Percentiles rank a stretch among this genome's conserved stretches.
These are phyloP conservation scores for Monosporascus sp. DNA, from an alignment of 2,329 filamentous ascomycete species.

Conservation along the genomic window DNA sequence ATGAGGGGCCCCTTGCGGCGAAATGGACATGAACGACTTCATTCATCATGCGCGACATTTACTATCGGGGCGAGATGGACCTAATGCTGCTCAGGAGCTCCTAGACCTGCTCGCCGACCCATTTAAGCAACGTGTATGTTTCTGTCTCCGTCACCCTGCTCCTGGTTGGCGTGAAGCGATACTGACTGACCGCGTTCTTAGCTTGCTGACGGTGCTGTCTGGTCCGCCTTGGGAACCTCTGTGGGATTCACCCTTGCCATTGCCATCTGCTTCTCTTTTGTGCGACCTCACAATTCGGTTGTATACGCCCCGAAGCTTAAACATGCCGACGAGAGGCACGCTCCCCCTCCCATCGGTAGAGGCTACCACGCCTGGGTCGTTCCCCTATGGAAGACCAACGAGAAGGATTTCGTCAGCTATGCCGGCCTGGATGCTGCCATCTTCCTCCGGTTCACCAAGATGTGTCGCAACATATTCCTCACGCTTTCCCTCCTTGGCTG, in stretches of 20 bases:
- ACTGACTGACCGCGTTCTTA: conserved; percentile 16
- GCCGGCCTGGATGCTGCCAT: conserved; percentile 88
- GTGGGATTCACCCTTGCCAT: conserved; percentile 69
- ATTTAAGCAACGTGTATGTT: conserved; percentile 41
- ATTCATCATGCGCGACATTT: conserved; percentile 10
- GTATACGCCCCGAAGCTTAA: conserved; percentile 94
- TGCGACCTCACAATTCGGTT: conserved; percentile 84
- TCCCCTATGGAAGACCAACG: conserved; percentile 72
- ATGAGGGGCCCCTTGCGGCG: conserved; percentile 1
- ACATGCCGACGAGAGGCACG: conserved; percentile 84
- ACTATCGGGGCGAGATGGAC: conserved; percentile 6
- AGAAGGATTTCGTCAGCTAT: conserved; percentile 71
- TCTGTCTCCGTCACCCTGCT: not conserved
- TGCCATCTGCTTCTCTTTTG: conserved; percentile 76
- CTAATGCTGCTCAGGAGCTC: conserved; percentile 36
- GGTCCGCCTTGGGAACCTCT: conserved; percentile 75
- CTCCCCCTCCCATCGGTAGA: conserved; percentile 79
- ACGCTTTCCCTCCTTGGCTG: conserved; percentile 68
- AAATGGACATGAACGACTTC: conserved; percentile 11
- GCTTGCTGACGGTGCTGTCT: conserved; percentile 57
- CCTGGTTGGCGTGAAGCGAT: not conserved
- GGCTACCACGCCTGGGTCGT: conserved; percentile 83
- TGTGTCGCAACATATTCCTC: conserved; percentile 89
- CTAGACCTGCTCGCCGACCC: conserved; percentile 46
- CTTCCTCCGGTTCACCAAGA: conserved; percentile 81